Base-by-base conservation (phyloP, 352 stramenopile genomes). In the Elongisporangium prolatum region DNA sequence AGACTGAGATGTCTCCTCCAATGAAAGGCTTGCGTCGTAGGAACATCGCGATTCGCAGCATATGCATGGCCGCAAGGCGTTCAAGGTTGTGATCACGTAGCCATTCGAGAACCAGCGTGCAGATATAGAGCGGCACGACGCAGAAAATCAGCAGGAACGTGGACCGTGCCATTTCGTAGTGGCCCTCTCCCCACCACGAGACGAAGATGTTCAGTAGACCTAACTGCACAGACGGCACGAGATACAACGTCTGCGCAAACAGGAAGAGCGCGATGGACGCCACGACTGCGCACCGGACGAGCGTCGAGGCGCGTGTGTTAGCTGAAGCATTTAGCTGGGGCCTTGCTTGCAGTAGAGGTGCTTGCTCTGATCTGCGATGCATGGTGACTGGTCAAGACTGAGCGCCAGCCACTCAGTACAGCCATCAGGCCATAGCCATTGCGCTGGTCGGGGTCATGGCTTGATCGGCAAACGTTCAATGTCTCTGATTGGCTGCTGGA, bases 141-240 rank as follows among this genome's bases (percentile, higher is more conserved):
- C 64, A 67, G 50, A 71, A 82, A 34, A 87, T 14, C 14, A 86
- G 59, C 47, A 91, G 82, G 58, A 83, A 88, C 10, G 65, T 77
- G 7, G 74, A 65, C 7, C 64, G 65, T 10, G 79, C 62, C 70
- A 91, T 86, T 56, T 91, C 82, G 18, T 69, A 70, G 56, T 84
- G 73, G 4, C 60, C 61, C 3, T 68, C 58, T 7, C 65, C 56
- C 52, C 70, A 72, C 21, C 69, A 77, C 21, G 70, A 59, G 56
- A 61, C 60, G 47, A 75, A 60, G 1, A 61, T 59, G 16, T 54
- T 61, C 20, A 59, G 64, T 20, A 75, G 69, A 48, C 28, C 54
- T 25, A 73, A 34, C 51, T 81, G 69, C 47, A 77, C 67, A 17
- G 69, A 59, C 21, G 72, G 69, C 16, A 68, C 67, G 49, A 82